These are phyloP conservation scores for Tephrocybe rancida DNA, from an alignment of 768 basidiomycete species.

Conservation along the genomic window DNA sequence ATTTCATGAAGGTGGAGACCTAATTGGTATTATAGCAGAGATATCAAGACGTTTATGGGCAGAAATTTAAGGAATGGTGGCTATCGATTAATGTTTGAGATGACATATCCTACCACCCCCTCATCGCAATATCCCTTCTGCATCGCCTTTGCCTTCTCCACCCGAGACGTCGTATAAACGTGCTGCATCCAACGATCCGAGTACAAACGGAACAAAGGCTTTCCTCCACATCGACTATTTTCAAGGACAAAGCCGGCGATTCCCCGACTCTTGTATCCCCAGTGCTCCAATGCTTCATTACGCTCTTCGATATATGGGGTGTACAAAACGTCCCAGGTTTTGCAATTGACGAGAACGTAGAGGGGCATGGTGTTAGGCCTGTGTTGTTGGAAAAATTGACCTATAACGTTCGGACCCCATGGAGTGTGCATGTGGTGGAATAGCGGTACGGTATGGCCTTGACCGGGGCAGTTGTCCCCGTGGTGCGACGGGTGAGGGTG, in stretches of 20 bases:
- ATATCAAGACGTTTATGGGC: too few species aligned
- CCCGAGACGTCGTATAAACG: slow-evolving; percentile 3
- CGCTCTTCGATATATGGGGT: slow-evolving; percentile 1
- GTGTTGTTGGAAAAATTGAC: neutral
- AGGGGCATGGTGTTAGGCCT: neutral
- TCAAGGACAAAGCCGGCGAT: slow-evolving; percentile 1
- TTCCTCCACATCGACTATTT: neutral
- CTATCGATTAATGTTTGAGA: too few species aligned
- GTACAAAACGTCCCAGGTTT: slow-evolving; percentile 10
- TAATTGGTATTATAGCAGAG: too few species aligned
- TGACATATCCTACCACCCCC: neutral
- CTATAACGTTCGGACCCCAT: slow-evolving; percentile 1
- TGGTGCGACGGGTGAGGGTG: neutral
- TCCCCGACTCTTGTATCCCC: slow-evolving; percentile 7
- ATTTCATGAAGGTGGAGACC: too few species aligned
- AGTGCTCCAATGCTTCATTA: neutral
- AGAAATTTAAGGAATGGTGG: too few species aligned
- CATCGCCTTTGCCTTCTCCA: neutral
- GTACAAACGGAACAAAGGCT: slow-evolving; percentile 10
- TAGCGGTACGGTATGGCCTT: slow-evolving; percentile 1
- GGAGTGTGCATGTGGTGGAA: neutral
- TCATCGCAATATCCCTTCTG: slow-evolving; percentile 1
- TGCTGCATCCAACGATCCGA: slow-evolving; percentile 8
- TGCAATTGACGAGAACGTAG: slow-evolving; percentile 3
- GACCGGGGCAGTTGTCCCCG: neutral